Evolutionary conservation across 2,329 filamentous ascomycete species (phyloP).

Genomic region (Laburnicola sp.): DNA sequence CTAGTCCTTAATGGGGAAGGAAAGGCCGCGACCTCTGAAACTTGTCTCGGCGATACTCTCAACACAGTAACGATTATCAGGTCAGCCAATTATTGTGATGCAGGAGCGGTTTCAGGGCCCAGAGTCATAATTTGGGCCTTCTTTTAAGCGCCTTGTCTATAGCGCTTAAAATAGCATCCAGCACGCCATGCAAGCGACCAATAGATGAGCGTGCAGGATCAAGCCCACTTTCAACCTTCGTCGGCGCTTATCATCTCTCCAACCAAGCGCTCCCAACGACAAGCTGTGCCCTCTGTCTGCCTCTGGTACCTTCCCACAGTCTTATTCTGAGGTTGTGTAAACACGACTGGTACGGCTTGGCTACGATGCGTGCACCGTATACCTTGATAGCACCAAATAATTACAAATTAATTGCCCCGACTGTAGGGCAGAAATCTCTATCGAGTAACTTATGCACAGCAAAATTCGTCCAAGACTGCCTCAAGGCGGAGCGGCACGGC

Average conservation of each 20-base stretch:
- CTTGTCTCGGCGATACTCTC: background rate
- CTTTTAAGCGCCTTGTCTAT: too few species aligned
- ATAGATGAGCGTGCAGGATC: too few species aligned
- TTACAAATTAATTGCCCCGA: background rate
- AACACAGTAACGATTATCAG: background rate
- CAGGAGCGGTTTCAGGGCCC: too few species aligned
- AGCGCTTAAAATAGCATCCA: too few species aligned
- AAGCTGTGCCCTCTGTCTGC: too few species aligned
- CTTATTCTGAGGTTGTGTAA: background rate
- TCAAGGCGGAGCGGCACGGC: background rate
- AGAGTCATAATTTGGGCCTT: too few species aligned
- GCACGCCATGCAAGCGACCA: too few species aligned
- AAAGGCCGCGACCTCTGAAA: background rate
- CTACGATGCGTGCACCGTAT: background rate
- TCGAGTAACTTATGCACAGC: background rate
- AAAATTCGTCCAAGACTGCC: background rate
- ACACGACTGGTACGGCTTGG: background rate
- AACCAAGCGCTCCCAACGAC: background rate
- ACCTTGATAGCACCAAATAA: background rate
- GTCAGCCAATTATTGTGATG: too few species aligned
- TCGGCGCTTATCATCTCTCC: too few species aligned
- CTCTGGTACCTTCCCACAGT: background rate
- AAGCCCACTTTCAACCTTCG: too few species aligned
- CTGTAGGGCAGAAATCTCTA: background rate
- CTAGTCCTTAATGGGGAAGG: background rate